Evolutionary conservation across 805 yeast species (phyloP).

Genomic region (Metschnikowia matae): DNA sequence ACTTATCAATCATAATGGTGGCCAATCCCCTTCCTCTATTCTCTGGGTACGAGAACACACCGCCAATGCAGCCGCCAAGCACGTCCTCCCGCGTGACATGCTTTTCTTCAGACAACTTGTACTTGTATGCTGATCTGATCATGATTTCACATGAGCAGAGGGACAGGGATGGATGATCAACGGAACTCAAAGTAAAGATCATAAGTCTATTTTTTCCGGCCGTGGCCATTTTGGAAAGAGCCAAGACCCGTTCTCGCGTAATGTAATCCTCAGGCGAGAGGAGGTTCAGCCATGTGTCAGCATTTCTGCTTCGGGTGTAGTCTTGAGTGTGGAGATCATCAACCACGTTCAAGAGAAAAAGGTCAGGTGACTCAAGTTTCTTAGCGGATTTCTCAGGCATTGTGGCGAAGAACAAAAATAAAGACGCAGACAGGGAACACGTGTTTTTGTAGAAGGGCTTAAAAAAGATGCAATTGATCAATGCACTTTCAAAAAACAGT

Average conservation of each 20-base stretch:
- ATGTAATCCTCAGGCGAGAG: constrained; percentile 32
- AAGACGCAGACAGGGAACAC: background rate
- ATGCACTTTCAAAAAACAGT: no score
- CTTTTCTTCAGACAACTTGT: constrained; percentile 13
- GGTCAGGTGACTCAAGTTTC: constrained; percentile 4
- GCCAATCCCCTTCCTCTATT: constrained; percentile 38
- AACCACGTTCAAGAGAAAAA: constrained; percentile 16
- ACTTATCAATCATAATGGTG: constrained; percentile 35
- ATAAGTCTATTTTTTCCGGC: constrained; percentile 16
- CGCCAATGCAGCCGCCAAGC: constrained; percentile 38
- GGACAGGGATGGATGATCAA: constrained; percentile 17
- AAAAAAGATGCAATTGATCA: no score
- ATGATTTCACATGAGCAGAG: constrained; percentile 35
- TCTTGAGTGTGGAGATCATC: constrained; percentile 25
- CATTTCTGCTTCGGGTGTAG: constrained; percentile 33
- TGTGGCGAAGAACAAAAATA: background rate
- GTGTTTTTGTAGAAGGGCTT: no score
- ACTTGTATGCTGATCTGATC: constrained; percentile 28
- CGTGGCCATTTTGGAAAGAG: constrained; percentile 21
- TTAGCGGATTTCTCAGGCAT: constrained; percentile 1
- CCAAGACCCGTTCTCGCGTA: constrained; percentile 29
- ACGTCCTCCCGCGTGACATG: constrained; percentile 18
- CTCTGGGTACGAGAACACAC: constrained; percentile 37
- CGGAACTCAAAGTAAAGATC: constrained; percentile 25
- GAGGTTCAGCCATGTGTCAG: constrained; percentile 35